Conservation (phyloP, 306 rosid genomes). For the Lithocarpus polystachyus region DNA sequence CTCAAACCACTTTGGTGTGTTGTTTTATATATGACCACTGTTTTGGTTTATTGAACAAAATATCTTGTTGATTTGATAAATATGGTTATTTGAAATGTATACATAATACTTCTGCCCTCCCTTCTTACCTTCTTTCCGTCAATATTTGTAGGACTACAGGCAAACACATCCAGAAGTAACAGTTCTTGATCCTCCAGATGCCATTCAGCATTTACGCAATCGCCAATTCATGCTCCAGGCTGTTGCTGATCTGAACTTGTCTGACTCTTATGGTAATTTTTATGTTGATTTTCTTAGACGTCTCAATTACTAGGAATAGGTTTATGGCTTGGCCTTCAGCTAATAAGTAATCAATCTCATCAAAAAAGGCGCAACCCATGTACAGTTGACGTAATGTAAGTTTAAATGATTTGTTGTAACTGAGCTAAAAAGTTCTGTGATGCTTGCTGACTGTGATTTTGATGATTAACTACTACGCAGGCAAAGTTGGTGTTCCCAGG, state of each 20-base stretch:
- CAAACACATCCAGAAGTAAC: constrained; percentile 83
- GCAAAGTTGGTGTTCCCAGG: constrained; percentile 72
- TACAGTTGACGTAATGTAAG: neutral
- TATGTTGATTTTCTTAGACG: neutral
- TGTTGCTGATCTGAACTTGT: constrained; percentile 81
- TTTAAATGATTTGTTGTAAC: neutral
- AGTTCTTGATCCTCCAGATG: constrained; percentile 95
- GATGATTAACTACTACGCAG: constrained; percentile 35
- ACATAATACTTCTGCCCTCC: neutral
- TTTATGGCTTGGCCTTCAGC: constrained; percentile 19
- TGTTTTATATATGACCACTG: too few species aligned
- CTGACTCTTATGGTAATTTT: constrained; percentile 63
- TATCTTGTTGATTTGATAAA: neutral
- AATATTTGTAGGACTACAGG: constrained; percentile 68
- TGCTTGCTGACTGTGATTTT: constrained; percentile 3
- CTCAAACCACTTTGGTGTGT: too few species aligned
- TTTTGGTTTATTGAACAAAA: neutral
- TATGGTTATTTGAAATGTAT: neutral
- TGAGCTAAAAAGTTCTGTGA: constrained; percentile 9
- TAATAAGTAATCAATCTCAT: neutral
- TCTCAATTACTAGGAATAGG: neutral
- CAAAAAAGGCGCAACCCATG: too few species aligned
- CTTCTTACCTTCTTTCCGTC: constrained; percentile 8
- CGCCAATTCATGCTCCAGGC: constrained; percentile 97
- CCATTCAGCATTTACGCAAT: constrained; percentile 72